Evolutionary conservation across 495 filamentous ascomycete species (phyloP), one percentile per base, ranked within the genome.

Genomic region (Hypoxylon intermedium): DNA sequence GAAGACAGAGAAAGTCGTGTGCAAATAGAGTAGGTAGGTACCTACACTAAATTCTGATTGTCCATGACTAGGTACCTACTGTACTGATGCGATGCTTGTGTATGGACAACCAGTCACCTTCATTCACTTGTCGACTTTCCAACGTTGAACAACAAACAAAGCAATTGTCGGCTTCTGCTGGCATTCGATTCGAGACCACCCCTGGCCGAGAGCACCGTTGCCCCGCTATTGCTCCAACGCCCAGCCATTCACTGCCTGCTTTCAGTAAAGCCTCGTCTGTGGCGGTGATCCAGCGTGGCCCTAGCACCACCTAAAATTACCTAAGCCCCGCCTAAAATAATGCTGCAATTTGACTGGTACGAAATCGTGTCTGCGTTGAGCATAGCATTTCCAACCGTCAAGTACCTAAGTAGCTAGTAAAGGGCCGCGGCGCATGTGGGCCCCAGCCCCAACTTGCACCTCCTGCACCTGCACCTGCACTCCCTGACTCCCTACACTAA

Each of bases 231-330:
- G 61, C 61, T 55, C 61, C 49, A 65, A 45, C 55, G 49, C 60
- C 60, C 60, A 64, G 60, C 48, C 49, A 53, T 47, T 55, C 21
- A 26, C 55, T 34, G 24, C 13, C 61, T 47, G 49, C 7, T 40
- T 59, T 55, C 31, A 55, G 61, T 65, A 46, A 65, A 45, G 55
- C 50, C 11, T 51, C 54, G 43, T 19, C n/a, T 48, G 37, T 45
- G 55, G 54, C 44, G 37, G 54, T 65, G 54, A 55, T 55, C 59
- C 50, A 49, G 44, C 5, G 44, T 50, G 38, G 49, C 33, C 45
- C 28, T 47, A 47, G 61, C 55, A 55, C 54, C 45, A 59, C 61
- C 43, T 59, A 54, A 55, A 55, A 65, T 65, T 65, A 65, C 61
- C 33, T 55, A 41, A 33, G 50, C 44, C 54, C 54, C 61, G 54